Evolutionary conservation across 805 yeast species (phyloP).

Genomic region (Schizosaccharomyces cryophilus): DNA sequence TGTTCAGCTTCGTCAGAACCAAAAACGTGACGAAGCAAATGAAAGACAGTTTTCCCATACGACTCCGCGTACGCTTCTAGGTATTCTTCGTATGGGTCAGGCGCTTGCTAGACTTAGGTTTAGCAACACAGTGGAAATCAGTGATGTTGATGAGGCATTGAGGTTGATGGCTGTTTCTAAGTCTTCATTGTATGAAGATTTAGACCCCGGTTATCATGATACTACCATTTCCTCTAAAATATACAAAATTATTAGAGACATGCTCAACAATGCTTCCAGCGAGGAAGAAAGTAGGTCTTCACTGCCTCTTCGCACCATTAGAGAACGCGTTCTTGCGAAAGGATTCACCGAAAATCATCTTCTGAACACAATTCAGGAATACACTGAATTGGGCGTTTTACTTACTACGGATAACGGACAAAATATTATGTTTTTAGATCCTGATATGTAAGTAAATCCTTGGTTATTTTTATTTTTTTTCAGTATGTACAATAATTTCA

Average conservation of each 20-base stretch:
- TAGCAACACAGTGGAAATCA: slow-evolving; percentile 38
- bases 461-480: background rate
- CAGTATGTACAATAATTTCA: too few species aligned
- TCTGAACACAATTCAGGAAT: slow-evolving; percentile 49
- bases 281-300: slow-evolving; percentile 14
- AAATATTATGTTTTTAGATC: slow-evolving; percentile 7
- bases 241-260: slow-evolving; percentile 40
- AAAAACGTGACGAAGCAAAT: slow-evolving; percentile 54
- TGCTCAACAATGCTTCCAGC: slow-evolving; percentile 19
- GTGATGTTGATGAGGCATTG: slow-evolving; percentile 88
- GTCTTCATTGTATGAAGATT: slow-evolving; percentile 38
- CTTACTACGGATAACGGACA: slow-evolving; percentile 6
- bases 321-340: slow-evolving; percentile 42
- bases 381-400: slow-evolving; percentile 51
- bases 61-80: slow-evolving; percentile 84
- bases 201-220: slow-evolving; percentile 23
- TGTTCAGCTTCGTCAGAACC: slow-evolving; percentile 78
- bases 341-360: slow-evolving; percentile 69
- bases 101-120: slow-evolving; percentile 81
- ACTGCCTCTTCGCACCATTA: slow-evolving; percentile 25
- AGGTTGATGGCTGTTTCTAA: slow-evolving; percentile 72
- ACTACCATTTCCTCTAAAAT: slow-evolving; percentile 43
- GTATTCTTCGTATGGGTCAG: slow-evolving; percentile 76
- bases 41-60: slow-evolving; percentile 66
- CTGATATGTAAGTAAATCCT: slow-evolving; percentile 3